Evolutionary conservation across 129 eudicot genomes (phyloP), one percentile per base, ranked within the genome.

Genomic region (Apium graveolens): DNA sequence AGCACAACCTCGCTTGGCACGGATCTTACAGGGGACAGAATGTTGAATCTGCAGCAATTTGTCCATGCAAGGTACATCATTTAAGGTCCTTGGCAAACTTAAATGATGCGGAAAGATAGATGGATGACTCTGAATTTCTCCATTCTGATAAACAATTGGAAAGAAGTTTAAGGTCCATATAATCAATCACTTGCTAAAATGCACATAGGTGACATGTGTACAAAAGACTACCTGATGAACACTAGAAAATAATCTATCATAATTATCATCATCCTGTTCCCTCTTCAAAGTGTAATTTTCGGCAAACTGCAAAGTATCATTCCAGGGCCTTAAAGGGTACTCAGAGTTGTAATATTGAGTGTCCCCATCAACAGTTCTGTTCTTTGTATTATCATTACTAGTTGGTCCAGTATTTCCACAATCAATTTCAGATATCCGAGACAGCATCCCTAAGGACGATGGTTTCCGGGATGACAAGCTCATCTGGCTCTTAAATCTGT

Each of bases 1-100:
- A 16, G 99, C 99, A 77, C 97, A 96, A 16, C 99, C 99, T 45
- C 99, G 90, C 81, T 96, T 96, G 11, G 99, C 99, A 42, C 99
- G 90, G 77, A 92, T 83, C 77, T 88, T 92, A 80, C 96, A 96
- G 5, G 92, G 97, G 42, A 96, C 99, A 17, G 97, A 78, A 78
- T 90, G 97, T 82, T 88, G 93, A 66, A 88, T 83, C 77, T 92
- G 94, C 83, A 92, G 78, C 70, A 96, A 13, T 53, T 88, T 92
- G 79, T 96, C 93, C 77, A 85, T 77, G 49, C 90, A 86, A 78
- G 88, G 85, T 78, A 88, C 82, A 80, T 91, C 93, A 70, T 86
- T 83, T 17, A 91, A 86, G 49, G 86, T 90, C 86, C 90, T 91
- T 9, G 98, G 99, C 77, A 96, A 89, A 79, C 99, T 90, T 74